Evolutionary conservation across 768 basidiomycete species (phyloP).

Genomic region (Asterophora parasitica): DNA sequence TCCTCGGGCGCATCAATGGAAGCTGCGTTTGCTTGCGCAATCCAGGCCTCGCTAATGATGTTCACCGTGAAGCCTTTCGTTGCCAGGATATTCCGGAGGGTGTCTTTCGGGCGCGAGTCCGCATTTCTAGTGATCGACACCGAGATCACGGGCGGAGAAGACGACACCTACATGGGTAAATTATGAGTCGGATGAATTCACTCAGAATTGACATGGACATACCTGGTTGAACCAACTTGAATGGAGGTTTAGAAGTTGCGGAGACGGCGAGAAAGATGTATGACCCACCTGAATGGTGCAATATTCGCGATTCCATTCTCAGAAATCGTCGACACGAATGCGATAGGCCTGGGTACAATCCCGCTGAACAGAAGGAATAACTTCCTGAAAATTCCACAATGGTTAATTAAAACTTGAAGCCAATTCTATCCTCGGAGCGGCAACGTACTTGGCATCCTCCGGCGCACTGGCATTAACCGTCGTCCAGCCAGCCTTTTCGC

Average conservation of each 20-base stretch:
- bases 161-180: constrained; percentile 53
- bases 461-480: constrained; percentile 29
- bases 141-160: constrained; percentile 63
- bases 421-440: not conserved
- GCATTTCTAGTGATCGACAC: constrained; percentile 33
- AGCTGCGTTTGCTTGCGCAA: constrained; percentile 50
- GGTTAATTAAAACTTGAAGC: not conserved
- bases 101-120: constrained; percentile 43
- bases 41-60: constrained; percentile 69
- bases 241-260: not conserved
- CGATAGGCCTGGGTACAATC: constrained; percentile 63
- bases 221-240: constrained; percentile 44
- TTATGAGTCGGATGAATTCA: not conserved
- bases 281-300: constrained; percentile 47
- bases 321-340: constrained; percentile 61
- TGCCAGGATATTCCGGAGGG: constrained; percentile 55
- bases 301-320: constrained; percentile 51
- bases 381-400: constrained; percentile 16
- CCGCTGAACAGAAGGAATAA: constrained; percentile 51
- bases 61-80: constrained; percentile 70
- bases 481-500: constrained; percentile 37
- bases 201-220: not conserved
- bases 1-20: constrained; percentile 50
- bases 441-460: constrained; percentile 29
- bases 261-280: not conserved